Conservation (phyloP, 352 stramenopile genomes). For the Phytophthora sp. region DNA sequence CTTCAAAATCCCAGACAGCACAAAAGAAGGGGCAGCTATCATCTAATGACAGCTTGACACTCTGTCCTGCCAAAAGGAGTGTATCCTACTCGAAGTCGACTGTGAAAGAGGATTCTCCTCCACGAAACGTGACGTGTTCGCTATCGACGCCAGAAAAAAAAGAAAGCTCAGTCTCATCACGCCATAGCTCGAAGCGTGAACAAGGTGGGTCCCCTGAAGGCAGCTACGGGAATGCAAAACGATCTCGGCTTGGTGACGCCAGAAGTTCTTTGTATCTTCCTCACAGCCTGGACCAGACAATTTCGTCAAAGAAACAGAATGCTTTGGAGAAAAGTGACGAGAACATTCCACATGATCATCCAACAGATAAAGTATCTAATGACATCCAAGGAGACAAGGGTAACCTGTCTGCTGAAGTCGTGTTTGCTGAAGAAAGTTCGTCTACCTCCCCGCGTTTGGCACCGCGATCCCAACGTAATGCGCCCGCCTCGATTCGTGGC, state of each 20-base stretch:
- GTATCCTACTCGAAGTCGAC: constrained; percentile 19
- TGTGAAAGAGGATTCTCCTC: background rate
- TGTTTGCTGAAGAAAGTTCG: background rate
- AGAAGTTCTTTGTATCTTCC: background rate
- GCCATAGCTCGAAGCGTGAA: constrained; percentile 21
- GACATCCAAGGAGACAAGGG: background rate
- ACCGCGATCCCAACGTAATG: constrained; percentile 3
- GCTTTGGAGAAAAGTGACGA: background rate
- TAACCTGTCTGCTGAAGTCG: background rate
- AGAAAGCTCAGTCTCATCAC: constrained; percentile 2
- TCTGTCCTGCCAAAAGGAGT: constrained; percentile 24
- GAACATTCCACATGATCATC: background rate
- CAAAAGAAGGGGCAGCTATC: background rate
- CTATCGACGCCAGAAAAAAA: constrained; percentile 34
- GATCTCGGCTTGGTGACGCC: constrained; percentile 22
- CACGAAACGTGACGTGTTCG: constrained; percentile 9
- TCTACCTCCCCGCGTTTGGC: background rate
- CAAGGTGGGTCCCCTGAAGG: background rate
- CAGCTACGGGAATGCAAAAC: constrained; percentile 20
- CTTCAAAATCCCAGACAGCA: constrained; percentile 8
- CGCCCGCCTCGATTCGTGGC: background rate
- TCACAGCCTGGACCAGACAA: background rate
- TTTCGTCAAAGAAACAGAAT: constrained; percentile 3
- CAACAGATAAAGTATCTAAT: background rate
- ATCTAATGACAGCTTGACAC: constrained; percentile 1